Evolutionary conservation across 208 protist genomes (phyloP), one percentile per base, ranked within the genome.

Genomic region (Crithidia bombi): DNA sequence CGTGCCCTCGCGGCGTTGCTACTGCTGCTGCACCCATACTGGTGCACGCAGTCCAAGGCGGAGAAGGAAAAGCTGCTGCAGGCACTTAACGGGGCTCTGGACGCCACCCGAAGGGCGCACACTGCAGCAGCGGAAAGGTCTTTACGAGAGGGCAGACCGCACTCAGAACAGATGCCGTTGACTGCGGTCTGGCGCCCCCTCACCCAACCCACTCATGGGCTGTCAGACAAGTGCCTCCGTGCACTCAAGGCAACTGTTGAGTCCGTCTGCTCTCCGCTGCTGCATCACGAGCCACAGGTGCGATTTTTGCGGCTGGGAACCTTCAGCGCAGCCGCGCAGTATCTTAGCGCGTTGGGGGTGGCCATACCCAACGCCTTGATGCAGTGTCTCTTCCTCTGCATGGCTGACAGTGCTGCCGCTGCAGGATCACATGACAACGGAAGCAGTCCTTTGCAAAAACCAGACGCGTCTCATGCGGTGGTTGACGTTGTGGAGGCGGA

Each of bases 341-440:
- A 64, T 1, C 56, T 94, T 23, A 47, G 56, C 9, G 65, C 63
- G 35, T 62, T 85, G 21, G 54, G 59, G 33, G 57, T 79, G 26
- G 17, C 46, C 0, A 38, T 76, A 11, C 83, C 90, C 0, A 92
- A 86, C 56, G 84, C 86, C 25, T 64, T 95, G 12, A 65, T 80
- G n/a, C 86, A 89, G 63, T 95, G 86, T 49, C 59, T 92, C 9
- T 82, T 92, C 46, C 68, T 95, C 5, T 89, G 78, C 65, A 58
- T 92, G 19, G 81, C 69, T 1, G 81, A 87, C 41, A 58, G 65
- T 15, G 70, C 66, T 30, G 38, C 66, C 9, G 41, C 30, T 10
- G 15, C 63, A 36, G 36, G 1, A 25, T 2, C 51, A 3, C 6
- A 6, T n/a, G 6, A 43, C 10, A 43, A 43, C 38, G 38, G 38